Evolutionary conservation across 1,284 basidiomycete genomes (phyloP), one percentile per base, ranked within the genome.

Genomic region (Microbotryum silenes-acaulis): DNA sequence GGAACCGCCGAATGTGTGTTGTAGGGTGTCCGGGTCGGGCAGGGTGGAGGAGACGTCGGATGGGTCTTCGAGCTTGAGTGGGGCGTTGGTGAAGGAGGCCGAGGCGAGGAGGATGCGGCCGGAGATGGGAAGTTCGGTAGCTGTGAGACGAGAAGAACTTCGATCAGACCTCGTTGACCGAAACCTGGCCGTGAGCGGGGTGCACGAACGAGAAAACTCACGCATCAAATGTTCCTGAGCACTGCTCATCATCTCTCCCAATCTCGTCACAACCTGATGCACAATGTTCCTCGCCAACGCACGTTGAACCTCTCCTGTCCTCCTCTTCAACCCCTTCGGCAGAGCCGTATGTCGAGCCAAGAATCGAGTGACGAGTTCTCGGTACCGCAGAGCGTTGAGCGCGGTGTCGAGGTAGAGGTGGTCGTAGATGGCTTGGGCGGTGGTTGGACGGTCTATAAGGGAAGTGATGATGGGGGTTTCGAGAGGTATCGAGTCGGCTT

Each of bases 61-160:
- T 56, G n/a, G 6, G 27, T 9, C 3, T 6, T 18, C 5, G 51
- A 21, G n/a, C 18, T 14, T 48, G 23, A 9, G 2, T 54, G 7
- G 6, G 47, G 9, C 23, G 44, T 10, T 14, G 7, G 45, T 25
- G 21, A 64, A 57, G 5, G 65, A 56, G 0, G 59, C 53, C 4
- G 62, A 61, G 10, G 64, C 59, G 56, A 66, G 62, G 25, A 60
- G 56, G 7, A 66, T 47, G 27, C 59, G 64, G 3, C 59, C 56
- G 18, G 51, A 44, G 25, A 60, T 29, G 21, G 56, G 46, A 29
- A 46, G 1, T n/a, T 59, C 62, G 46, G 51, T 27, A 16, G 10
- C 21, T 18, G 31, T 31, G 31, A 10, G 31, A 31, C 27, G 27
- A 27, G 27, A 27, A 27, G 27, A 27, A 27, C 27, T 27, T 27